These are phyloP conservation scores for Corymbia calophylla DNA, from an alignment of 441 rosid genomes.

Conservation along the genomic window DNA sequence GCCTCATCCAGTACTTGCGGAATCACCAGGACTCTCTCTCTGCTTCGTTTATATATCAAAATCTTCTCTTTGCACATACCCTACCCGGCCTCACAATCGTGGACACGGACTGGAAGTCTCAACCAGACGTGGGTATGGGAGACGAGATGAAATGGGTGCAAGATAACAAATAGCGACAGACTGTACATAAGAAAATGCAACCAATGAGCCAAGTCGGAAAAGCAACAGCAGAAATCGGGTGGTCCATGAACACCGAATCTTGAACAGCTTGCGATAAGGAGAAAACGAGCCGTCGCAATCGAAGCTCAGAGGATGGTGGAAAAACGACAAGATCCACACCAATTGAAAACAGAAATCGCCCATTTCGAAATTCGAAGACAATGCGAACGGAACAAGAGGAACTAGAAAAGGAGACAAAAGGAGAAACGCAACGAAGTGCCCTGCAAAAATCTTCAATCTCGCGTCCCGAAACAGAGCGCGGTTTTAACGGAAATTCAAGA, in stretches of 20 bases:
- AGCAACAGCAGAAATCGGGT: background rate
- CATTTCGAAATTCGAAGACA: slow-evolving; percentile 4
- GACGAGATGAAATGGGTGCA: background rate
- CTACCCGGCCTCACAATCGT: background rate
- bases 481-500: background rate
- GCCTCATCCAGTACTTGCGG: background rate
- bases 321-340: slow-evolving; percentile 20
- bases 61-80: background rate
- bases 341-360: slow-evolving; percentile 3
- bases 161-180: background rate
- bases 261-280: slow-evolving; percentile 17
- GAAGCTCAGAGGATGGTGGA: background rate
- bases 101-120: background rate
- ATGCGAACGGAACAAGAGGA: background rate
- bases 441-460: background rate
- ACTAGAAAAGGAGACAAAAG: too few relatives aligned
- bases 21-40: background rate
- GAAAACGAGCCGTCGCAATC: background rate
- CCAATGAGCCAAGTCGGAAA: background rate
- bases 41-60: background rate
- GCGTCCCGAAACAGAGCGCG: background rate
- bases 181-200: background rate
- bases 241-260: slow-evolving; percentile 18
- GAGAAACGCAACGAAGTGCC: background rate
- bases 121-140: background rate